These are phyloP conservation scores for Knoxdaviesia proteae DNA, from an alignment of 2,329 filamentous ascomycete species.

Conservation along the genomic window DNA sequence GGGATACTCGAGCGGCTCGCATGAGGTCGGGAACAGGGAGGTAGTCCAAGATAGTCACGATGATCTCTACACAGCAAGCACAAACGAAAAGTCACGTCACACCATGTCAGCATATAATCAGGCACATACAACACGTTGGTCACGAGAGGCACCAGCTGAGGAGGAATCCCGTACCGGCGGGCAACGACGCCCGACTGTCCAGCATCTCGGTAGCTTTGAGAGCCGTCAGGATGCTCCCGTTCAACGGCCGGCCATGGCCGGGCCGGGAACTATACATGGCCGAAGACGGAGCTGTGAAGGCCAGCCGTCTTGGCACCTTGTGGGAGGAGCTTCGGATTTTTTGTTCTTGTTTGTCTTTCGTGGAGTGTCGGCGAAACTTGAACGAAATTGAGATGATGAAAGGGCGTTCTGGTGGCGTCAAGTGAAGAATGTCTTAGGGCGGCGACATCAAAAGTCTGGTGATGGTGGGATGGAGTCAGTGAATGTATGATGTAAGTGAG, in stretches of 20 bases:
- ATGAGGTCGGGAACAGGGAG: slow-evolving; percentile 71
- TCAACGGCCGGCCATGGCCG: background rate
- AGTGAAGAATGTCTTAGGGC: too few relatives aligned
- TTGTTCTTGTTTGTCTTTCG: too few relatives aligned
- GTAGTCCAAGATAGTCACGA: slow-evolving; percentile 74
- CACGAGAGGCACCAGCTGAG: too few relatives aligned
- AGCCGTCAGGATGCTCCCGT: slow-evolving; percentile 31
- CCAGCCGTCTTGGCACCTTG: too few relatives aligned
- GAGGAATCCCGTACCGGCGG: slow-evolving; percentile 41
- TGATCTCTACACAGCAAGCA: slow-evolving; percentile 41
- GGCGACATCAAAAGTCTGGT: too few relatives aligned
- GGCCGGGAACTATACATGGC: background rate
- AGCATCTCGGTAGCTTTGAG: slow-evolving; percentile 66
- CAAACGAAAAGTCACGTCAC: slow-evolving; percentile 6
- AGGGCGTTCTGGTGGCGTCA: too few relatives aligned
- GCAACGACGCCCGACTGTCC: slow-evolving; percentile 55
- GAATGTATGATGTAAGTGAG: too few relatives aligned
- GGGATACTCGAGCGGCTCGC: slow-evolving; percentile 64
- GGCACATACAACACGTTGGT: background rate
- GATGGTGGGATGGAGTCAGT: too few relatives aligned
- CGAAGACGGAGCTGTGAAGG: too few relatives aligned
- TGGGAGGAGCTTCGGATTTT: too few relatives aligned
- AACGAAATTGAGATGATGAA: too few relatives aligned
- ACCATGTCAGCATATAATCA: background rate
- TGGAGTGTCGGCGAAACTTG: too few relatives aligned